A percentile compares a stretch with the other conserved stretches of the same genome.
These are phyloP conservation scores for Mariannaea sp. DNA, from an alignment of 2,329 filamentous ascomycete genomes.

Conservation along the genomic window DNA sequence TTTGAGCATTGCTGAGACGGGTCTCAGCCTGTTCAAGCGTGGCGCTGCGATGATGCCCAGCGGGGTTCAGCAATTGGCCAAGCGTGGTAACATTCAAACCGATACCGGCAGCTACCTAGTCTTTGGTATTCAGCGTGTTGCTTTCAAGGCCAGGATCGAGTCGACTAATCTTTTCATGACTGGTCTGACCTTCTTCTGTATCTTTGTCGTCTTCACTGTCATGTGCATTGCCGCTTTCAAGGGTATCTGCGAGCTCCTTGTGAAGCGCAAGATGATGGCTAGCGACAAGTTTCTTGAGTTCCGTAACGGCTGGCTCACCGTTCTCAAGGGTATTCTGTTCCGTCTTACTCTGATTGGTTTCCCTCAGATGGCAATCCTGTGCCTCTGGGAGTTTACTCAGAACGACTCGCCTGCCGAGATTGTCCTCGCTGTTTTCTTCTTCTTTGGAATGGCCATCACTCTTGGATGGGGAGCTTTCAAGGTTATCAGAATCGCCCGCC, in stretches of 20 bases:
- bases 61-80: conserved; percentile 49
- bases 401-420: conserved; percentile 85
- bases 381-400: conserved; percentile 90
- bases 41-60: conserved; percentile 57
- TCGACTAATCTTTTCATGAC: conserved; percentile 93
- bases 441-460: conserved; percentile 77
- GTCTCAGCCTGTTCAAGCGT: conserved; percentile 58
- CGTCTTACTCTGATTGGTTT: conserved; percentile 88
- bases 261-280: conserved; percentile 78
- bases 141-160: conserved; percentile 84
- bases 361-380: conserved; percentile 87
- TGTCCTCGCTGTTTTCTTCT: conserved; percentile 85
- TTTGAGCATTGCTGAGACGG: conserved; percentile 45
- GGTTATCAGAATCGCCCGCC: conserved; percentile 85
- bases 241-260: conserved; percentile 74
- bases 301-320: conserved; percentile 90
- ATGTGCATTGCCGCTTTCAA: conserved; percentile 80
- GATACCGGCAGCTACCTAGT: conserved; percentile 65
- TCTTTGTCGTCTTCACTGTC: conserved; percentile 78
- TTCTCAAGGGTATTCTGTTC: conserved; percentile 93
- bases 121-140: conserved; percentile 85
- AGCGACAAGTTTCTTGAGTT: conserved; percentile 89
- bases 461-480: conserved; percentile 87
- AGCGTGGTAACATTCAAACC: conserved; percentile 60
- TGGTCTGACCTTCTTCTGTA: conserved; percentile 83